Evolutionary conservation across 2,329 filamentous ascomycete genomes (phyloP), one percentile per base, ranked within the genome.

Genomic region (Stachybotrys chartarum): DNA sequence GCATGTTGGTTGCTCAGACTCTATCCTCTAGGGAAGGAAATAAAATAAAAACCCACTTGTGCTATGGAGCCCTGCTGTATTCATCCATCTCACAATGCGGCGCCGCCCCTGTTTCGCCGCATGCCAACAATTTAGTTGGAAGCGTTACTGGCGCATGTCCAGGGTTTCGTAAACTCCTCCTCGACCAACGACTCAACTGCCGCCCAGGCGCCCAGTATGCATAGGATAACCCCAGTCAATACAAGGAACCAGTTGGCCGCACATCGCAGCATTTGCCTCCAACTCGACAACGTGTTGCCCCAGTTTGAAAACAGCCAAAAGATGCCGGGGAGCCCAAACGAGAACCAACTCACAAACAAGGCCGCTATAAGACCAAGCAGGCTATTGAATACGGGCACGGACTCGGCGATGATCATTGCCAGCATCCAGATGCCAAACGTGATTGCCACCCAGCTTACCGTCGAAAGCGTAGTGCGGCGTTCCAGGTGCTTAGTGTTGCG

Each of bases 331-430:
- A 78, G 66, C 16, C 76, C 76, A 39, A 74, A 78, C 53, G 81
- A 85, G 67, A 89, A 89, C 85, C 86, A 88, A 54, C 78, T 83
- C 18, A 80, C 82, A 57, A 88, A 87, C 1, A 87, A 68, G 1
- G 84, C 78, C 32, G 75, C 77, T 61, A 89, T 81, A 42, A 90
- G 70, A 5, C 81, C 81, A 3, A 90, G 72, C 8, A 90, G 72
- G 50, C 83, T 77, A 64, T 82, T 83, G 72, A 90, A 91, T 51
- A 84, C 80, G 0, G 87, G 87, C 7, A 90, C 85, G 0, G 83
- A 82, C 64, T 86, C 80, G 6, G 87, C 85, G 56, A 91, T 84
- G 56, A 90, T 68, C 77, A 84, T 87, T 2, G 84, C 82, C 5
- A 87, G 55, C 6, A 82, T 60, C 82, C 85, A 89, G 16, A 83